A percentile compares a stretch with the other conserved stretches of the same genome.
Conservation (phyloP, 2,329 filamentous ascomycete genomes). For the Leptographium wingfieldii region DNA sequence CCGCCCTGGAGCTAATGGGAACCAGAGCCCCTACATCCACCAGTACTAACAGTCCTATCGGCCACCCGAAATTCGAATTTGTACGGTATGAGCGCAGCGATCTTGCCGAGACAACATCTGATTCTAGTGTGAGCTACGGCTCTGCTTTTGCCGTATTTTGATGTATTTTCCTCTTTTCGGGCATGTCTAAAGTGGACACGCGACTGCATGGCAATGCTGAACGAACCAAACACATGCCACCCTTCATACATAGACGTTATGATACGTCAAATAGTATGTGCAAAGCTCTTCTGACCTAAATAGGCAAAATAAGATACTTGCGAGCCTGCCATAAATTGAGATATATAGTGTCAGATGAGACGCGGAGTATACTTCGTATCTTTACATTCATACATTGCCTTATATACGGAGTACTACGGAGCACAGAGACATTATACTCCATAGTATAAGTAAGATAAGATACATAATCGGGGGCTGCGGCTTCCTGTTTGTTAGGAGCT, state of each 20-base stretch:
- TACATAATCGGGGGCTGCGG: too few species aligned
- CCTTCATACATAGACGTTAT: background rate
- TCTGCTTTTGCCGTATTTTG: conserved; percentile 75
- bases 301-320: too few species aligned
- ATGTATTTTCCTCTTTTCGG: background rate
- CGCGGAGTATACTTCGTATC: background rate
- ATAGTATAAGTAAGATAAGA: too few species aligned
- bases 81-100: conserved; percentile 80
- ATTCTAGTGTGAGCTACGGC: conserved; percentile 91
- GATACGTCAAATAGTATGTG: background rate
- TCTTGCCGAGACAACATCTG: conserved; percentile 50
- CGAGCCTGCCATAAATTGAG: too few species aligned
- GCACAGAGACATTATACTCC: too few species aligned
- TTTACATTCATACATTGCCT: background rate
- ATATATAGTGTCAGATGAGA: background rate
- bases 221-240: too few species aligned
- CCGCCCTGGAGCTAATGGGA: conserved; percentile 57
- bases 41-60: background rate
- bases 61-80: conserved; percentile 49
- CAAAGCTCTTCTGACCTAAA: background rate
- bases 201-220: background rate
- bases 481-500: background rate
- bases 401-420: too few species aligned
- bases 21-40: background rate
- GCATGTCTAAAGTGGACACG: background rate